A percentile compares a stretch with the other conserved stretches of the same genome.
Conservation (phyloP, 2,329 filamentous ascomycete genomes). For the Albophoma yamanashiensis region DNA sequence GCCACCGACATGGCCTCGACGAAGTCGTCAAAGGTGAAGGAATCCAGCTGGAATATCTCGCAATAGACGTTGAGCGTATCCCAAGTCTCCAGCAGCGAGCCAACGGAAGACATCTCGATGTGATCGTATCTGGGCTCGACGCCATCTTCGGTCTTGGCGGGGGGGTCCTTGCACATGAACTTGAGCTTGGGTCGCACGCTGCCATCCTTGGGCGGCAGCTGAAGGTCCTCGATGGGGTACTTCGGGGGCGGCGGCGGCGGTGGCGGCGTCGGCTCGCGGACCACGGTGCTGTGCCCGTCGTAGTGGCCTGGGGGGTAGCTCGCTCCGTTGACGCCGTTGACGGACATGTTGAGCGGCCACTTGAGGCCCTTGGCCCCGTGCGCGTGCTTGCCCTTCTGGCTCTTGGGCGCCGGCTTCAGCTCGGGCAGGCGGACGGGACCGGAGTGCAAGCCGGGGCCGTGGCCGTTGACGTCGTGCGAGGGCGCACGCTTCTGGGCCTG, state of each 20-base stretch:
- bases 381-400: slow-evolving; percentile 48
- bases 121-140: slow-evolving; percentile 21
- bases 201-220: slow-evolving; percentile 59
- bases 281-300: slow-evolving; percentile 20
- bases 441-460: slow-evolving; percentile 20
- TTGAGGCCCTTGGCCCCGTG: slow-evolving; percentile 32
- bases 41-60: slow-evolving; percentile 86
- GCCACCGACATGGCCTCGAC: slow-evolving; percentile 75
- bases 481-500: slow-evolving; percentile 54
- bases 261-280: slow-evolving; percentile 27
- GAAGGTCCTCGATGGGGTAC: slow-evolving; percentile 91
- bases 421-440: slow-evolving; percentile 55
- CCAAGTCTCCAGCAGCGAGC: slow-evolving; percentile 81
- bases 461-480: slow-evolving; percentile 31
- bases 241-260: slow-evolving; percentile 70
- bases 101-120: slow-evolving; percentile 77
- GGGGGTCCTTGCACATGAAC: slow-evolving; percentile 60
- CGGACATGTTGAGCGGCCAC: slow-evolving; percentile 18
- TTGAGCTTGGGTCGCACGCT: slow-evolving; percentile 63
- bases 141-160: slow-evolving; percentile 28
- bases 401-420: slow-evolving; percentile 63
- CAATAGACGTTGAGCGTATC: slow-evolving; percentile 98
- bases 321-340: slow-evolving; percentile 33
- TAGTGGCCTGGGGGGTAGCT: slow-evolving; percentile 31
- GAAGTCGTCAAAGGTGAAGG: slow-evolving; percentile 96